Base-by-base conservation (phyloP, 2,329 filamentous ascomycete genomes). In the Claviceps cyperi region DNA sequence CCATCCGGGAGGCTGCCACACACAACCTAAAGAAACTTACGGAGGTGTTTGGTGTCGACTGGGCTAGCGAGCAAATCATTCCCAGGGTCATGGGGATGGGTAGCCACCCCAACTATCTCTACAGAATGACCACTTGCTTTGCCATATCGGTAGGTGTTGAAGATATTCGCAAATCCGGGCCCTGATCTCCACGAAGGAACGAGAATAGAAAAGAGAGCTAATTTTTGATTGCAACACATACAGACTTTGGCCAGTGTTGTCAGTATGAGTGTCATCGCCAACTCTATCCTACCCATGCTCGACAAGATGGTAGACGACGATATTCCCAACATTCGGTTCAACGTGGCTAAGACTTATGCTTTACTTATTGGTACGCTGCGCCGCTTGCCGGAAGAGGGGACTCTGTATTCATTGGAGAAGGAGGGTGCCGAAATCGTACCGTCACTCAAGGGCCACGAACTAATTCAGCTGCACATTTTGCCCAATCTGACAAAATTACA, bases 41-140 rank as follows among this genome's bases (percentile, higher is more conserved):
- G 7, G 92, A 98, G 68, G 92, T 98, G 0, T 98, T 98, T 64
- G 92, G 92, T 46, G 90, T 97, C 15, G 89, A 95, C 56, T 98
- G 92, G 92, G 91, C 92, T 43, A 94, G 84, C 66, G 86, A 90
- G 65, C 89, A 90, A 45, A 98, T 98, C 62, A 94, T 98, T 59
- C 92, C 92, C 53, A 97, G 97, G 74, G 92, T 98, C 56, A 92
- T 95, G 78, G 86, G 86, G 38, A 97, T 98, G 92, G 92, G 92
- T 53, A 86, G 88, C 64, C 92, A 98, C 66, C 88, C 91, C 54
- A 98, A 98, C 73, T 98, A 98, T 67, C 83, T 98, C 49, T 98
- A 98, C 77, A 81, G 92, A 66, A 98, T 98, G 92, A 98, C 92
- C 9, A 98, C 92, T n/a, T 97, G 91, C 72, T 98, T 98, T 67